Conservation (phyloP, 176 grass and related monocot species). For the Eremochloa ophiuroides region DNA sequence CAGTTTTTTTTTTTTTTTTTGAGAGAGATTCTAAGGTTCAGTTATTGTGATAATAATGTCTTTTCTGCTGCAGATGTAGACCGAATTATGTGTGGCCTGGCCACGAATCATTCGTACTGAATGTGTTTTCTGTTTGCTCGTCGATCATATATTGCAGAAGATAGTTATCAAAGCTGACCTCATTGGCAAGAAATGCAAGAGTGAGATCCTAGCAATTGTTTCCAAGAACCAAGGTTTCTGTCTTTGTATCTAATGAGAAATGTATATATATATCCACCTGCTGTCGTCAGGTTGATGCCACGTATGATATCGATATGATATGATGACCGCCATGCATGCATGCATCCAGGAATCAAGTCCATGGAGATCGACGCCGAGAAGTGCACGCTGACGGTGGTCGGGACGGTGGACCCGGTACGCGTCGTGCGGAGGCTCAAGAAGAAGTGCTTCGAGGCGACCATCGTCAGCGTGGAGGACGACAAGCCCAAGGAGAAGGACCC, state of each 20-base stretch:
- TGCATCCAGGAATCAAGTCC: slow-evolving; percentile 50
- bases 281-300: not conserved
- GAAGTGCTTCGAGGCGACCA: slow-evolving; percentile 18
- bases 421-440: slow-evolving; percentile 41
- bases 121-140: not conserved
- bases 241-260: not conserved
- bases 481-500: slow-evolving; percentile 37
- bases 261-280: not conserved
- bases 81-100: not conserved
- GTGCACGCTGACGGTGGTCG: slow-evolving; percentile 60
- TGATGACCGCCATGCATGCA: no score
- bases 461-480: slow-evolving; percentile 44
- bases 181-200: slow-evolving; percentile 29
- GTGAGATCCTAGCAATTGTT: slow-evolving; percentile 31
- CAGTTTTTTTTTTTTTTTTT: no score
- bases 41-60: not conserved
- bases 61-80: not conserved
- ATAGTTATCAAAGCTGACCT: slow-evolving; percentile 45
- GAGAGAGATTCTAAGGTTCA: slow-evolving; percentile 24
- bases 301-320: no score
- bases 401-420: slow-evolving; percentile 45
- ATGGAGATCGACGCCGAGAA: slow-evolving; percentile 42
- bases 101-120: not conserved
- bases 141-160: slow-evolving; percentile 38
- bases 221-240: slow-evolving; percentile 32